phyloP scores from a whole-genome alignment of 164 flowering plant species.

The Nymphaea colorata region DNA sequence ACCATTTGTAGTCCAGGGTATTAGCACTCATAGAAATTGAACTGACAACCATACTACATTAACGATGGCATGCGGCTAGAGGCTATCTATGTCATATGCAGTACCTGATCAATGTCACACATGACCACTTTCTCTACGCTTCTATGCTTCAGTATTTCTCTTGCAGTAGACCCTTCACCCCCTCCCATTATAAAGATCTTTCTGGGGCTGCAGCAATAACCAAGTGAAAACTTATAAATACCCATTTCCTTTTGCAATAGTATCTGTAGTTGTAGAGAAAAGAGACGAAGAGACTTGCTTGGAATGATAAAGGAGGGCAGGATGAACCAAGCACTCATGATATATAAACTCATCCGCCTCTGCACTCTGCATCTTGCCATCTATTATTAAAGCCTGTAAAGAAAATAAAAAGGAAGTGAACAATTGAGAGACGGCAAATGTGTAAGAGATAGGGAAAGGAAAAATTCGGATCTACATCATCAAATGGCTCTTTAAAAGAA shows the following conservation, averaged over 20 bases:
- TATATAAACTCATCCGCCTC: conserved; percentile 74
- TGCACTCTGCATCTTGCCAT: conserved; percentile 95
- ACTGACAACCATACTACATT: no score
- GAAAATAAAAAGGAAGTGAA: background rate
- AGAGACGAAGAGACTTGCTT: conserved; percentile 24
- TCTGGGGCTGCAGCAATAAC: conserved; percentile 40
- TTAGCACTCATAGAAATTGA: no score
- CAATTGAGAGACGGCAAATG: background rate
- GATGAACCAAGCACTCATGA: conserved; percentile 82
- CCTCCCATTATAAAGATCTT: conserved; percentile 89
- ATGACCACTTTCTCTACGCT: conserved; percentile 59
- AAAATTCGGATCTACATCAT: background rate
- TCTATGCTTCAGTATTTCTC: conserved; percentile 66
- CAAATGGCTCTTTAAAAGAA: background rate
- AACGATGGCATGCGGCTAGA: no score
- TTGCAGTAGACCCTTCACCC: conserved; percentile 89
- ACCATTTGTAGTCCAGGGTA: no score
- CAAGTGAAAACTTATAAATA: background rate
- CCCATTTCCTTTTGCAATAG: no score
- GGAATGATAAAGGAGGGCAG: conserved; percentile 62
- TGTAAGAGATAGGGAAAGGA: background rate
- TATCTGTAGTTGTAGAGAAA: background rate
- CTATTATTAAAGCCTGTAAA: conserved; percentile 59
- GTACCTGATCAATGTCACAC: conserved; percentile 88
- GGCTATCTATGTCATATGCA: background rate